These are phyloP conservation scores for Letharia columbiana DNA, from an alignment of 495 filamentous ascomycete species.

Conservation along the genomic window DNA sequence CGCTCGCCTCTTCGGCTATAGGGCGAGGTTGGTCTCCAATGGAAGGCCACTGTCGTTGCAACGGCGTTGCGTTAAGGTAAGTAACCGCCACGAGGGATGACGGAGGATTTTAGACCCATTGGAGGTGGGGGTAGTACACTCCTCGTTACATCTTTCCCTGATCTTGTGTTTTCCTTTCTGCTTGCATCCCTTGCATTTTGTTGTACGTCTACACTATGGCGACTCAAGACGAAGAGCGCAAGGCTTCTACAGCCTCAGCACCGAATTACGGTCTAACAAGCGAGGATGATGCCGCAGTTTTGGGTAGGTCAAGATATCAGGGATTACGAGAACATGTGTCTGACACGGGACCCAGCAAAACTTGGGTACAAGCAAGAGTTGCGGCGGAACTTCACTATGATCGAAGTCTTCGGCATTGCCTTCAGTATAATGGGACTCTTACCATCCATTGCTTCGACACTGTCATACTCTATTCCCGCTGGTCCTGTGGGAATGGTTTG, in stretches of 20 bases:
- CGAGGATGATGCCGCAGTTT: constrained; percentile 31
- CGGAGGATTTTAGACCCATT: not conserved
- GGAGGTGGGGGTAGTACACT: not conserved
- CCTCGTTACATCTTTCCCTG: not conserved
- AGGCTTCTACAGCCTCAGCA: constrained; percentile 20
- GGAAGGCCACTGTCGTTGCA: not conserved
- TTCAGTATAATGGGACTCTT: constrained; percentile 67
- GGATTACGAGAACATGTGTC: not conserved
- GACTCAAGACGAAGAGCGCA: not conserved
- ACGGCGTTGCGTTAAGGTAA: not conserved
- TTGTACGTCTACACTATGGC: not conserved
- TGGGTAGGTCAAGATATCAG: constrained; percentile 22
- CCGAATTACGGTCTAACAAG: constrained; percentile 22
- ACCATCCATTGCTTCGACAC: constrained; percentile 59
- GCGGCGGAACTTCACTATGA: constrained; percentile 53
- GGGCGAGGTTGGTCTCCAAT: not conserved
- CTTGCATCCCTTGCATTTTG: not conserved
- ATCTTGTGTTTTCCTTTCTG: not conserved
- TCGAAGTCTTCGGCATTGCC: constrained; percentile 63
- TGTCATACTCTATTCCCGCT: constrained; percentile 57
- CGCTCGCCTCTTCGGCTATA: not conserved
- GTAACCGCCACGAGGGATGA: not conserved
- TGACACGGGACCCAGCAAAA: constrained; percentile 31
- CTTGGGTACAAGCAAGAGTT: constrained; percentile 67
- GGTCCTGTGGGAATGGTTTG: constrained; percentile 65